Base-by-base conservation (phyloP, 371 early-diverging fungal species). In the Mucor saturninus region DNA sequence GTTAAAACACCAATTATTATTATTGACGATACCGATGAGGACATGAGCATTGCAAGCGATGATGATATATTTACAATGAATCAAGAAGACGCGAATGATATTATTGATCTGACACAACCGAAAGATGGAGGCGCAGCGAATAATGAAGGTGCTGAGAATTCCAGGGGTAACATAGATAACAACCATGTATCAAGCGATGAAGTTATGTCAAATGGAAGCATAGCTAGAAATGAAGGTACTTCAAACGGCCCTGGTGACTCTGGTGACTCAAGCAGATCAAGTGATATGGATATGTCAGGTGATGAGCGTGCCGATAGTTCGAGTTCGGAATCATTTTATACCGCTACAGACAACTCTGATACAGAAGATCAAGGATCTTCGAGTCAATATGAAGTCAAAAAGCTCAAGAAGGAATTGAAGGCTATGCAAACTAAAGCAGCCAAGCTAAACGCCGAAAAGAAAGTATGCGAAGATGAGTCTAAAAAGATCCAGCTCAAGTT, bases 401-500 rank as follows among this genome's bases (percentile, higher is more conserved):
- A 6, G 14, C 45, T 38, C 46, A 21, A 62, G 2, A 38, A 55
- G 3, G 15, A 39, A 3, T 15, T 8, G 13, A 13, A 45, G 2
- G 45, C 30, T 42, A 35, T 21, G 21, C 21, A 37, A 10, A 14
- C 28, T 29, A 39, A 58, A 7, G 29, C 59, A 13, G 14, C 48
- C 7, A 26, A 32, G 7, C 30, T 48, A 48, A 37, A 54, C 10
- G 9, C 26, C 2, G 37, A 49, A 37, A 37, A 54, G 32, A 15
- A 59, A 15, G 26, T 30, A 30, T 26, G 39, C 32, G 3, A 38
- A 39, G 40, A 61, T 57, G 37, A 28, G 9, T 14, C 39, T 45
- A 37, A 54, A 35, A 56, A 51, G 2, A 40, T 61, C 3, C 31
- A 67, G n/a, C 39, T 74, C 7, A 71, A 71, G 13, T 14, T 71